Base-by-base conservation (phyloP, 2,329 filamentous ascomycete genomes). In the Aschersonia sp. region DNA sequence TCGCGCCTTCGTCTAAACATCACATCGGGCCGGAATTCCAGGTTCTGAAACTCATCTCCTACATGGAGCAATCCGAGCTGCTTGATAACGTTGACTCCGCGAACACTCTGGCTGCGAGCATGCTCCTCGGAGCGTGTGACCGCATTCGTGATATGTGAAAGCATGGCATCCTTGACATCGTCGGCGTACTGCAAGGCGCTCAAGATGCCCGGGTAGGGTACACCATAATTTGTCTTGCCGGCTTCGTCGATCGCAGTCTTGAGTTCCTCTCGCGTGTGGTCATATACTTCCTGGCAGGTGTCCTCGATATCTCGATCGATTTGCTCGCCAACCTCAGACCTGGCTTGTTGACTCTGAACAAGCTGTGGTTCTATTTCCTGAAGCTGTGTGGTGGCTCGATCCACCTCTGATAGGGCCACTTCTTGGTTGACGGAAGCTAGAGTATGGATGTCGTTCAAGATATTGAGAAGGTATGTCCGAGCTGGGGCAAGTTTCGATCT, bases 401-500 rank as follows among this genome's bases (percentile, higher is more conserved):
- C 80, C 9, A 97, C 72, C 64, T 98, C 92, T 6, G 82, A 76
- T 56, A 88, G 80, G 2, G 89, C 89, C 31, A 96, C 84, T 54
- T 95, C 87, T 30, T 82, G 75, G 63, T 98, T 98, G 56, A 95
- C 87, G 0, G 74, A 80, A 4, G 91, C 91, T 42, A 98, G 73
- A 4, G 80, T 82, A 59, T 88, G 73, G 50, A 98, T 74, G 59
- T 98, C 92, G 55, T 87, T 84, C 35, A 98, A 74, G 30, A 97
- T 84, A 63, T 98, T 98, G 57, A 94, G 72, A 1, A 98, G 78
- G 60, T 98, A 98, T 2, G 91, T 97, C 66, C 89, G 89, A 5
- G 92, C 92, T 4, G 92, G 92, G 1, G 92, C 91, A 51, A 98
- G 76, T 69, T 98, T 98, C 6, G 92, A 97, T 31, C 89, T 80